phyloP scores from a whole-genome alignment of 169 alveolate genomes.

The Haemoproteus tartakovskyi region DNA sequence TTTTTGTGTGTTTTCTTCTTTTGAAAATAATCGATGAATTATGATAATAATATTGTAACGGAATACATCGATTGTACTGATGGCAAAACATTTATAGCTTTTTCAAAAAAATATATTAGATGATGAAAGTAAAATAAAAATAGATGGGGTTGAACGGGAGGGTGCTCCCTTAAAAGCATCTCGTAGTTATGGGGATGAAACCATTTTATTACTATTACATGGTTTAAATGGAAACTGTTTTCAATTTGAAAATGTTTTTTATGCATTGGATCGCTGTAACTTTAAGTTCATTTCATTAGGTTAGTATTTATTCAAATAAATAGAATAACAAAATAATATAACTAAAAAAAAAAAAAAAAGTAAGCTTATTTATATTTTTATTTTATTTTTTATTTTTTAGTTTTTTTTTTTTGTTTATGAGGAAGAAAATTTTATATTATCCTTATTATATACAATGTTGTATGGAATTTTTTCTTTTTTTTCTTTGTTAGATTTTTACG shows the following conservation, averaged over 20 bases:
- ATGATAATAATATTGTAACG: not conserved
- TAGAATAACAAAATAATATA: no score
- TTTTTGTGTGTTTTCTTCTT: no score
- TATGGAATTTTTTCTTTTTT: not conserved
- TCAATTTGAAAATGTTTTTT: conserved; percentile 34
- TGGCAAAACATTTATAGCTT: conserved; percentile 30
- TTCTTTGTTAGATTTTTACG: conserved; percentile 22
- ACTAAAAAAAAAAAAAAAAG: no score
- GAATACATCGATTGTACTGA: conserved; percentile 33
- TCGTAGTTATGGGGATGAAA: conserved; percentile 3
- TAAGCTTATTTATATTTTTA: not conserved
- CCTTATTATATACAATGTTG: not conserved
- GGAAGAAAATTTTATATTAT: not conserved
- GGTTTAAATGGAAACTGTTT: conserved; percentile 47
- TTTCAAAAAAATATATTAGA: conserved; percentile 17
- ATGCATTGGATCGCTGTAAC: conserved; percentile 1
- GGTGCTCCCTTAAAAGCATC: not conserved
- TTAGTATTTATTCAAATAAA: not conserved
- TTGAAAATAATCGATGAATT: no score
- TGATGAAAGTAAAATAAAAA: not conserved
- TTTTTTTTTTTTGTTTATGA: no score
- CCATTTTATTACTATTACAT: conserved; percentile 35
- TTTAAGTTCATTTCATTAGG: conserved; percentile 45
- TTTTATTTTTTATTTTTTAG: not conserved
- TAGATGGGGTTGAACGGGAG: not conserved